Evolutionary conservation across 139 green algal genomes (phyloP).

Genomic region (Chlamydomonas asymmetrica): DNA sequence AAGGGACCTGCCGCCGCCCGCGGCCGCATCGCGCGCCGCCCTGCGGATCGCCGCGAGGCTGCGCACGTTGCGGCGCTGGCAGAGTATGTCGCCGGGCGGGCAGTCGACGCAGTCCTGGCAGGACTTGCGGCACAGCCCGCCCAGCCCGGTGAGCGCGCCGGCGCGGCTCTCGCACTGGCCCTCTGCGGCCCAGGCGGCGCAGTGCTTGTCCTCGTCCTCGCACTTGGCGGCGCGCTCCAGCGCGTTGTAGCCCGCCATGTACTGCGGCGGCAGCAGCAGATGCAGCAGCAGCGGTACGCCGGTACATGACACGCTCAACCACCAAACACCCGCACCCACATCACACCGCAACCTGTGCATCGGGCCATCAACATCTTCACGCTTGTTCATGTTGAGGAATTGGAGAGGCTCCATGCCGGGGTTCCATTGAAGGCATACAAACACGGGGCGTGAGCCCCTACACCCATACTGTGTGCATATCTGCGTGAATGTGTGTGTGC

Average conservation of each 20-base stretch:
- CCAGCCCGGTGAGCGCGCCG: slow-evolving; percentile 36
- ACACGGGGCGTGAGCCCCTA: too few relatives aligned
- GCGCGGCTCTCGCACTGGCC: too few relatives aligned
- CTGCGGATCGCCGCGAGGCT: too few relatives aligned
- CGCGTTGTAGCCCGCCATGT: slow-evolving; percentile 14
- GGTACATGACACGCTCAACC: too few relatives aligned
- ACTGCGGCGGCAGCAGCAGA: background rate
- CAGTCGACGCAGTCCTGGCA: slow-evolving; percentile 58
- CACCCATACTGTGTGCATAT: too few relatives aligned
- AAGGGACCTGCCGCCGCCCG: background rate
- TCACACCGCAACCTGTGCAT: too few relatives aligned
- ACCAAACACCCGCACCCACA: too few relatives aligned
- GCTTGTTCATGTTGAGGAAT: too few relatives aligned
- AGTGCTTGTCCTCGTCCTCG: slow-evolving; percentile 2
- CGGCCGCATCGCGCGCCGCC: background rate
- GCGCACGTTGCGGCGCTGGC: slow-evolving; percentile 47
- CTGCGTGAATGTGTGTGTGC: too few relatives aligned
- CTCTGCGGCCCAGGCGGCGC: background rate
- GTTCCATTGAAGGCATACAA: too few relatives aligned
- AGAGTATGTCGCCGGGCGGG: slow-evolving; percentile 47
- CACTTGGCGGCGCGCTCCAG: slow-evolving; percentile 18
- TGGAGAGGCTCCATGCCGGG: too few relatives aligned
- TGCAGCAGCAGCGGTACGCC: background rate
- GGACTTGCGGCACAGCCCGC: slow-evolving; percentile 41
- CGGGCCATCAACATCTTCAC: too few relatives aligned